These are phyloP conservation scores for Trichoderma gracile DNA, from an alignment of 2,329 filamentous ascomycete species.

Conservation along the genomic window DNA sequence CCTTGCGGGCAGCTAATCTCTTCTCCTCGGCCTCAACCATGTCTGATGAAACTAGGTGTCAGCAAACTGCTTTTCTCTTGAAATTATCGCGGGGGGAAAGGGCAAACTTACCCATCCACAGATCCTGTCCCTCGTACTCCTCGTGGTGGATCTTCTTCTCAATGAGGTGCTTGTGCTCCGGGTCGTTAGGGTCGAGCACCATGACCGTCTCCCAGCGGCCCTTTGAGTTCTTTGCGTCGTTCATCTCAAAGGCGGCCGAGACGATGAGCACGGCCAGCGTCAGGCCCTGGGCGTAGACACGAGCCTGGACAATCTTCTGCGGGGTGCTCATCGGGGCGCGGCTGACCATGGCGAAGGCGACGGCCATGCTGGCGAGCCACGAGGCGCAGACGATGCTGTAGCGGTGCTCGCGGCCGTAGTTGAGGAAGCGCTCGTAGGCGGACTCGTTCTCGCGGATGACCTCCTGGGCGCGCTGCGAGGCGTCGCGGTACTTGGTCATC, in stretches of 20 bases:
- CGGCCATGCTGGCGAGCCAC: slow-evolving; percentile 79
- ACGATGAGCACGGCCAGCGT: slow-evolving; percentile 82
- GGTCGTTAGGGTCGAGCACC: slow-evolving; percentile 78
- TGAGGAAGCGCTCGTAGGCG: slow-evolving; percentile 60
- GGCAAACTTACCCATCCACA: slow-evolving; percentile 76
- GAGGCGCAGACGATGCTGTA: slow-evolving; percentile 82
- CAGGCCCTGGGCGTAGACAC: slow-evolving; percentile 89
- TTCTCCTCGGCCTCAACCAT: slow-evolving; percentile 82
- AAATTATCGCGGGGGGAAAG: no score
- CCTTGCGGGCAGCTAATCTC: slow-evolving; percentile 48
- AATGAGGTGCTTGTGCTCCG: slow-evolving; percentile 77
- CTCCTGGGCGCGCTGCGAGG: slow-evolving; percentile 57
- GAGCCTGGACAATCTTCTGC: slow-evolving; percentile 92
- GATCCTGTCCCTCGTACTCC: slow-evolving; percentile 82
- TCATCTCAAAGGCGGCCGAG: slow-evolving; percentile 77
- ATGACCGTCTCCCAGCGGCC: slow-evolving; percentile 83
- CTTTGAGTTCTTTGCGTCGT: slow-evolving; percentile 73
- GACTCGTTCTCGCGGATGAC: slow-evolving; percentile 59
- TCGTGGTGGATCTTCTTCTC: slow-evolving; percentile 89
- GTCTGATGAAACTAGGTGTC: slow-evolving; percentile 49
- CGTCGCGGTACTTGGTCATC: slow-evolving; percentile 65
- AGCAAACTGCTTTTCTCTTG: background rate
- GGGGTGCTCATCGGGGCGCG: slow-evolving; percentile 70
- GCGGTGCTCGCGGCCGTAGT: slow-evolving; percentile 77
- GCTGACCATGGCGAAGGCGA: slow-evolving; percentile 73